Evolutionary conservation across 306 rosid species (phyloP), one percentile per base, ranked within the genome.

Genomic region (Lagenaria siceraria): DNA sequence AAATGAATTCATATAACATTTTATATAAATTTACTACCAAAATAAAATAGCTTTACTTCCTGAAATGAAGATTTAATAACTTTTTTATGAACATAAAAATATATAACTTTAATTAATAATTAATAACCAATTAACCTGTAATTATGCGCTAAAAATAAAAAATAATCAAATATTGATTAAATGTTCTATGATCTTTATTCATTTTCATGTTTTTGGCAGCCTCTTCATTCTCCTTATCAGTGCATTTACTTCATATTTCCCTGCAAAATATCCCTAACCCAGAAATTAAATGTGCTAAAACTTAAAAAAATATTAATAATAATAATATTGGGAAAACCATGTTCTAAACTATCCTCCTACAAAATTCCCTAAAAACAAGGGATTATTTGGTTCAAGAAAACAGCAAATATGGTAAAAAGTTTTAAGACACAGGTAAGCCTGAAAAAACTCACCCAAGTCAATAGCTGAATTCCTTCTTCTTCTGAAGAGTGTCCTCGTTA

Each of bases 181-280:
- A 35, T 64, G 71, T 36, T 1, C 4, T 3, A 35, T 18, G 43
- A 64, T 18, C 6, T 18, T 3, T 8, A 66, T 66, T 66, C 52
- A n/a, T 66, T 66, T 66, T 66, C 74, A 40, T 38, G 5, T 10
- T 38, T 65, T 65, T 65, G 73, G 73, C 73, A 65, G 51, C 73
- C 27, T 65, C 29, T 36, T 5, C 48, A n/a, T 24, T 64, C 72
- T n/a, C 31, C 73, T 69, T 69, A 3, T 22, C 7, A 11, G 18
- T 11, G 18, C 75, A 69, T 40, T 43, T 69, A 65, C 73, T 38
- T 65, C 48, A 64, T 21, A 21, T 68, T 40, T n/a, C 22, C 4
- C 51, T 38, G 8, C 52, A 36, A 38, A 68, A 68, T 5, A 68
- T 68, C 52, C 51, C 9, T 4, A 0, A n/a, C 54, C 53, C 33